Evolutionary conservation across 2,329 filamentous ascomycete species (phyloP).

Genomic region (Xylaria sp.): DNA sequence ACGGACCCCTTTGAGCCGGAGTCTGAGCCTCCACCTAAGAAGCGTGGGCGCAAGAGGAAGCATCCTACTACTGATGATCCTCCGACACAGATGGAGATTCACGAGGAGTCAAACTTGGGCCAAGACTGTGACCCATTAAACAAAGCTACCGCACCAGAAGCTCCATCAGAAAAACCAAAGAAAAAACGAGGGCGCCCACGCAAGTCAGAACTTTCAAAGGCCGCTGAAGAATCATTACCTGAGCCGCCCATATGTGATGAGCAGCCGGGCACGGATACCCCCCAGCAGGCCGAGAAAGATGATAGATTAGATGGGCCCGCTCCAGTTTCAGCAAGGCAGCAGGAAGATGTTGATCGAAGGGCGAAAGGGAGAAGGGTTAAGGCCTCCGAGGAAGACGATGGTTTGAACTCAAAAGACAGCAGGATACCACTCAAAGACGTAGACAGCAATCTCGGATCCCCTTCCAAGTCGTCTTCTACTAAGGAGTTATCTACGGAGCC

Average conservation of each 20-base stretch:
- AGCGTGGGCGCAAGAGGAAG: slow-evolving; percentile 50
- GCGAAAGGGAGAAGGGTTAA: slow-evolving; percentile 29
- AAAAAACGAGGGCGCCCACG: slow-evolving; percentile 49
- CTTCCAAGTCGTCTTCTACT: slow-evolving; percentile 32
- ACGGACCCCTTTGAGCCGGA: slow-evolving; percentile 29
- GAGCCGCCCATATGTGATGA: slow-evolving; percentile 23
- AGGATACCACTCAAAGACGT: slow-evolving; percentile 41
- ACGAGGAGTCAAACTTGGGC: slow-evolving; percentile 19
- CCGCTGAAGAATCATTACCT: slow-evolving; percentile 12
- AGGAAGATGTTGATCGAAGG: slow-evolving; percentile 27
- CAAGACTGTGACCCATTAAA: slow-evolving; percentile 7
- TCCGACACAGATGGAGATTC: slow-evolving; percentile 17
- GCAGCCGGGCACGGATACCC: slow-evolving; percentile 3
- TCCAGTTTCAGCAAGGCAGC: slow-evolving; percentile 12
- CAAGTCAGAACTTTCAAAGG: slow-evolving; percentile 44
- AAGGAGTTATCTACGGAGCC: slow-evolving; percentile 7
- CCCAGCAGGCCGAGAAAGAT: slow-evolving; percentile 25
- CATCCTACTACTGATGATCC: slow-evolving; percentile 34
- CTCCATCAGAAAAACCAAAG: slow-evolving; percentile 44
- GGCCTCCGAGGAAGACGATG: slow-evolving; percentile 27
- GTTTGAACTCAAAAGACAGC: slow-evolving; percentile 18
- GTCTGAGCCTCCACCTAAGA: slow-evolving; percentile 42
- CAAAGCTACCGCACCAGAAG: slow-evolving; percentile 33
- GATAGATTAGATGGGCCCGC: slow-evolving; percentile 14
- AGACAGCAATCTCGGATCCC: slow-evolving; percentile 37